Conservation (phyloP, 352 stramenopile species). For the Phytophthora meadii region DNA sequence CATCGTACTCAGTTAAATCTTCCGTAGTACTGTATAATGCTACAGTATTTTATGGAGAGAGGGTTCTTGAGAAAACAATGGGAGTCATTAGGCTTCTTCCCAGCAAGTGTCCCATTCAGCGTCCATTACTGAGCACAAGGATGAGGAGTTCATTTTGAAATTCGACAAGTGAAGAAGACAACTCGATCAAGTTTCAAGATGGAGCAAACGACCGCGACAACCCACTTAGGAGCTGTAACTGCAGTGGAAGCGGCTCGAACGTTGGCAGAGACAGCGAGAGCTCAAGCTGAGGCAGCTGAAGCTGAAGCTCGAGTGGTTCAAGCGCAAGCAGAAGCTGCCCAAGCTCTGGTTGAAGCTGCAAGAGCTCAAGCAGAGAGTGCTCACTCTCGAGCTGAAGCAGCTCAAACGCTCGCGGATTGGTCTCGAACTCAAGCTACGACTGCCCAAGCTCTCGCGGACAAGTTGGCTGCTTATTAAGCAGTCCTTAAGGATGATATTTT, state of each 20-base stretch:
- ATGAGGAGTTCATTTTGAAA: constrained; percentile 4
- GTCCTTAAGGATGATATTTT: too few relatives aligned
- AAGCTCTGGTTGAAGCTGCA: constrained; percentile 26
- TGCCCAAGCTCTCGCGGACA: constrained; percentile 24
- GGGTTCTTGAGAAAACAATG: neutral
- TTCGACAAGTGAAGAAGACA: constrained; percentile 1
- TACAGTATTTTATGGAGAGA: neutral
- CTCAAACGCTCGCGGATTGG: constrained; percentile 26
- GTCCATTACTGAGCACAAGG: neutral
- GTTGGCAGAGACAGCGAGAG: constrained; percentile 24
- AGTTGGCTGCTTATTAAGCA: neutral
- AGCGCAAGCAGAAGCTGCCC: constrained; percentile 33
- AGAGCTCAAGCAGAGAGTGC: constrained; percentile 28
- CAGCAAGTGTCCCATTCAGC: constrained; percentile 3
- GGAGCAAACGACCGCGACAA: constrained; percentile 1
- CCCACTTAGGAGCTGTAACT: constrained; percentile 12
- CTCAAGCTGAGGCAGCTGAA: constrained; percentile 31
- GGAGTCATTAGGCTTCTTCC: neutral
- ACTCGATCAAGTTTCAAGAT: neutral
- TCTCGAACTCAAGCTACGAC: constrained; percentile 16
- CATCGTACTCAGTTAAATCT: too few relatives aligned
- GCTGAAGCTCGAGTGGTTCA: constrained; percentile 29
- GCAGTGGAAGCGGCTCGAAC: constrained; percentile 17
- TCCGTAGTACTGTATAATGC: too few relatives aligned
- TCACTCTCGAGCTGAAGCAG: constrained; percentile 19